These are phyloP conservation scores for Candida dubliniensis DNA, from an alignment of 1,139 yeast species.

Conservation along the genomic window DNA sequence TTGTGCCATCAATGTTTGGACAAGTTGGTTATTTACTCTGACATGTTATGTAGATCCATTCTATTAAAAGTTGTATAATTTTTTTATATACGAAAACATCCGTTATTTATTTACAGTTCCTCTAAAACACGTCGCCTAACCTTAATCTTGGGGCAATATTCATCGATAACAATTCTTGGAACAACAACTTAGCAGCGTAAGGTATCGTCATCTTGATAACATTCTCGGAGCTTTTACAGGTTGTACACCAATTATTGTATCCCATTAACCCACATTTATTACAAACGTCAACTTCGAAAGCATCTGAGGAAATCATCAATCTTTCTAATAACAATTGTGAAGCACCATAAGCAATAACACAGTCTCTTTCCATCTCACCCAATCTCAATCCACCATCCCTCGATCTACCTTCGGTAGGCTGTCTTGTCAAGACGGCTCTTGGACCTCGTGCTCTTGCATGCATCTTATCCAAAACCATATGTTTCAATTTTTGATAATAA, in stretches of 20 bases:
- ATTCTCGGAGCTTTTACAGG: constrained; percentile 85
- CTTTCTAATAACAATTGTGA: constrained; percentile 91
- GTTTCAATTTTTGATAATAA: constrained; percentile 95
- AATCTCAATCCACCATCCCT: constrained; percentile 98
- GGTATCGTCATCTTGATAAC: constrained; percentile 96
- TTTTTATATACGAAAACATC: background rate
- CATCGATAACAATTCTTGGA: constrained; percentile 96
- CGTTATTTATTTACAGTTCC: background rate
- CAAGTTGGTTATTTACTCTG: no score
- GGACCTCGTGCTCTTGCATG: constrained; percentile 99
- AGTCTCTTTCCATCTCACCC: constrained; percentile 99
- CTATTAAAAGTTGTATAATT: background rate
- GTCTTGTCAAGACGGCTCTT: constrained; percentile 95
- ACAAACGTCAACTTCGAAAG: constrained; percentile 95
- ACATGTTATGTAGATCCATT: background rate
- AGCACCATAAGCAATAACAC: constrained; percentile 99
- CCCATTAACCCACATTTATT: constrained; percentile 98
- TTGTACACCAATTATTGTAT: constrained; percentile 94
- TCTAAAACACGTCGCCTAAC: constrained; percentile 76
- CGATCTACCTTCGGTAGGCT: constrained; percentile 98
- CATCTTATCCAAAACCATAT: constrained; percentile 98
- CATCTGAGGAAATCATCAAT: constrained; percentile 95
- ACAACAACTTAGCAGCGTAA: constrained; percentile 91
- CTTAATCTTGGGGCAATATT: constrained; percentile 94
- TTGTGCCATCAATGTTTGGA: no score